A percentile compares a stretch with the other conserved stretches of the same genome.
Evolutionary conservation across 2,329 filamentous ascomycete species (phyloP).

Genomic region (Sarocladiaceae sp.): DNA sequence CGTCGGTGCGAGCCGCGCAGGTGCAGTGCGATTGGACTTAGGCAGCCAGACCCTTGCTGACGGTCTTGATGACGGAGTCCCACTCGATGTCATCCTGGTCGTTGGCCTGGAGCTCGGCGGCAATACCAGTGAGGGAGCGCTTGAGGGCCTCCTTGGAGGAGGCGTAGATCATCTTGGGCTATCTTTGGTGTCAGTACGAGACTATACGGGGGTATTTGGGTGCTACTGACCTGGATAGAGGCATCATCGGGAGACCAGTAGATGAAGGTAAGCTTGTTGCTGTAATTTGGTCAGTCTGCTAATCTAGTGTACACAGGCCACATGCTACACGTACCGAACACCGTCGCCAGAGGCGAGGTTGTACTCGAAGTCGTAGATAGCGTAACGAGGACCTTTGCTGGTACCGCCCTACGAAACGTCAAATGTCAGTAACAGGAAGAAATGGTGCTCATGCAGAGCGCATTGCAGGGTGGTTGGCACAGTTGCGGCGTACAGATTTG

Average conservation of each 20-base stretch:
- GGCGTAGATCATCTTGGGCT: slow-evolving; percentile 88
- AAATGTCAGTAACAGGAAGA: neutral
- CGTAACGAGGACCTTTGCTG: slow-evolving; percentile 70
- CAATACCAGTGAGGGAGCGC: slow-evolving; percentile 69
- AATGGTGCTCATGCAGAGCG: neutral
- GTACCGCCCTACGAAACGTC: slow-evolving; percentile 40
- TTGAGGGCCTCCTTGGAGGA: slow-evolving; percentile 84
- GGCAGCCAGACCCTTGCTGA: slow-evolving; percentile 56
- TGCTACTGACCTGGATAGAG: slow-evolving; percentile 59
- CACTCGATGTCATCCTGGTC: slow-evolving; percentile 77
- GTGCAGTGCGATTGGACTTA: slow-evolving; percentile 22
- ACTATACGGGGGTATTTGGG: slow-evolving; percentile 12
- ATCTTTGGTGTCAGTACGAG: slow-evolving; percentile 13
- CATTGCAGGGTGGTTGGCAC: neutral
- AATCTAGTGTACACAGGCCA: no score
- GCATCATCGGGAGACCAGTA: slow-evolving; percentile 80
- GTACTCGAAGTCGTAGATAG: slow-evolving; percentile 81
- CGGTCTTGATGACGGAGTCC: slow-evolving; percentile 59
- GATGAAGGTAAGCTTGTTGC: slow-evolving; percentile 75
- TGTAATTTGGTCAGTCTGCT: slow-evolving; percentile 24
- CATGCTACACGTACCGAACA: slow-evolving; percentile 45
- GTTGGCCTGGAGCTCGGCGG: slow-evolving; percentile 76
- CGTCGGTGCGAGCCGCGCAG: neutral
- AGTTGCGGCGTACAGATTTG: slow-evolving; percentile 48
- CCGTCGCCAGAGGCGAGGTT: slow-evolving; percentile 66